Evolutionary conservation across 495 filamentous ascomycete genomes (phyloP).

Genomic region (Xylona heveae): DNA sequence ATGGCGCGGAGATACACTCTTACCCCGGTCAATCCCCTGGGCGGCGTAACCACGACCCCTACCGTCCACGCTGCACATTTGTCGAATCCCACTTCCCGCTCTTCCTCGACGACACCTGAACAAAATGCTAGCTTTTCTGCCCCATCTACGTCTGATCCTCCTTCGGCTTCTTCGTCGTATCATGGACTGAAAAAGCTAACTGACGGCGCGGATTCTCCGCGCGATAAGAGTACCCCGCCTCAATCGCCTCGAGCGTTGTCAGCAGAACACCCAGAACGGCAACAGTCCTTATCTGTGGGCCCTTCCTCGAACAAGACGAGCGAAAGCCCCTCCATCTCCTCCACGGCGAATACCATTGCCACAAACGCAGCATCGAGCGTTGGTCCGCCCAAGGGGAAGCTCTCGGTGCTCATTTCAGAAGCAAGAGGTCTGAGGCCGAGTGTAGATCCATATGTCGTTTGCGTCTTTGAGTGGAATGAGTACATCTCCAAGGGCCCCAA

Average conservation of each 20-base stretch:
- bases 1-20: constrained; percentile 21
- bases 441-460: constrained; percentile 82
- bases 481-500: constrained; percentile 76
- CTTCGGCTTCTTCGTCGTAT: constrained; percentile 30
- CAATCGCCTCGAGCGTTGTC: constrained; percentile 76
- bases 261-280: not conserved
- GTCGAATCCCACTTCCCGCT: constrained; percentile 45
- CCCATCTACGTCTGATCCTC: constrained; percentile 17
- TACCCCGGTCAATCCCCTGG: constrained; percentile 35
- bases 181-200: constrained; percentile 75
- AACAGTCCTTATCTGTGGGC: too few species aligned
- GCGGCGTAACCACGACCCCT: constrained; percentile 40
- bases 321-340: constrained; percentile 10
- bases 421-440: constrained; percentile 63
- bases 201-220: constrained; percentile 37
- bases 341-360: constrained; percentile 15
- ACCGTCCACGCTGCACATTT: constrained; percentile 50
- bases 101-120: constrained; percentile 31
- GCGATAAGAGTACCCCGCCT: constrained; percentile 70
- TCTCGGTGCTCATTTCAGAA: constrained; percentile 71
- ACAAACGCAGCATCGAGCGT: constrained; percentile 28
- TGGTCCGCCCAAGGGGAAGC: constrained; percentile 66
- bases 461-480: constrained; percentile 90
- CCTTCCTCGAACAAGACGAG: not conserved
- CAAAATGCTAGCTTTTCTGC: constrained; percentile 26